phyloP scores from a whole-genome alignment of 805 yeast genomes.

The Saturnispora kantuleensis region DNA sequence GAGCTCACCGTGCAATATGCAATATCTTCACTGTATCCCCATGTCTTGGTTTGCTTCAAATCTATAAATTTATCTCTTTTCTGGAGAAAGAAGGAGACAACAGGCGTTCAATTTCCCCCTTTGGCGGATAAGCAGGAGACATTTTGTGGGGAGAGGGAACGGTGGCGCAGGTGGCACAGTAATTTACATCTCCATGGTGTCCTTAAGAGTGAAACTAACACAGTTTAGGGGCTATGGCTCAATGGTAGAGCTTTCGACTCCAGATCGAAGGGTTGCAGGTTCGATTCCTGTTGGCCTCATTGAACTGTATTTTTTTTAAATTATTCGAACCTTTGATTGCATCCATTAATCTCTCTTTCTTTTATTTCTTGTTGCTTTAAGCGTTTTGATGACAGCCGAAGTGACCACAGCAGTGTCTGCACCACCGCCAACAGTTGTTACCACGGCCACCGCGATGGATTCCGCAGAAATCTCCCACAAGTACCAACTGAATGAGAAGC shows the following conservation, averaged over 20 bases:
- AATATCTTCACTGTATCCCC: no score
- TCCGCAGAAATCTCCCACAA: conserved; percentile 20
- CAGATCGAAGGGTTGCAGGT: conserved; percentile 30
- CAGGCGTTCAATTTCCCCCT: no score
- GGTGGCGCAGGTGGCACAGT: no score
- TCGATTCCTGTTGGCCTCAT: conserved; percentile 19
- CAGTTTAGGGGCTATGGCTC: conserved; percentile 55
- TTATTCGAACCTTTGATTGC: neutral
- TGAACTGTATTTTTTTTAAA: neutral
- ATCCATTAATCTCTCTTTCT: neutral
- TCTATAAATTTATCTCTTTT: no score
- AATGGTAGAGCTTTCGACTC: conserved; percentile 76
- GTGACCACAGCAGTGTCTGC: neutral
- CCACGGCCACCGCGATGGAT: neutral
- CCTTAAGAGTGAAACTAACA: neutral
- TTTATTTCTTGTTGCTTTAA: neutral
- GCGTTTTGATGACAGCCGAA: neutral
- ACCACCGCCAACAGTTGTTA: neutral
- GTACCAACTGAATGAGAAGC: conserved; percentile 49
- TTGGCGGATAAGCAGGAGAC: no score
- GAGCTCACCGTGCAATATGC: no score
- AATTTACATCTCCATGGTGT: neutral
- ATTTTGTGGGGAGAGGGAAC: no score
- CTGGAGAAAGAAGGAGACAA: no score
- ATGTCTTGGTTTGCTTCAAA: no score